Evolutionary conservation across 331 rosid species (phyloP).

Genomic region (Rhamnella rubrinervis): DNA sequence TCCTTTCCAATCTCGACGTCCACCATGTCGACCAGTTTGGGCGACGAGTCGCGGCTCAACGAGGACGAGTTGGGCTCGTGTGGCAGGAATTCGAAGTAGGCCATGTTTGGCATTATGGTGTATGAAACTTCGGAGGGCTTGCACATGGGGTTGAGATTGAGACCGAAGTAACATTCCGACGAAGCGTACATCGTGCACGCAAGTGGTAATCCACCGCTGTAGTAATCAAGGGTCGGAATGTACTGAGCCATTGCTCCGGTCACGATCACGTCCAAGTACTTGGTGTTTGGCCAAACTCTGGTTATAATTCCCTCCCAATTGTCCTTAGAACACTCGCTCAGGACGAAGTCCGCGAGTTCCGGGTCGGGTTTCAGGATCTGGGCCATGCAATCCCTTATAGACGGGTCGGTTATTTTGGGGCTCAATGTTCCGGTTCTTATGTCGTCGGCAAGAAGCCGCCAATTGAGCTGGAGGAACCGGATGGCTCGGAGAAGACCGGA

Average conservation of each 20-base stretch:
- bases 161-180: slow-evolving; percentile 56
- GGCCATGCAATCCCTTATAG: slow-evolving; percentile 21
- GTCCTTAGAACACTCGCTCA: slow-evolving; percentile 39
- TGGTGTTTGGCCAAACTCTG: slow-evolving; percentile 57
- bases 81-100: slow-evolving; percentile 56
- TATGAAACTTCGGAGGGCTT: slow-evolving; percentile 46
- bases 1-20: slow-evolving; percentile 51
- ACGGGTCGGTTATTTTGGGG: slow-evolving; percentile 36
- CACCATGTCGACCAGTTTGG: slow-evolving; percentile 35
- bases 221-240: slow-evolving; percentile 53
- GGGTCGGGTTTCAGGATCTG: slow-evolving; percentile 26
- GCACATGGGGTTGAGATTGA: slow-evolving; percentile 55
- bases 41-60: slow-evolving; percentile 7
- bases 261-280: slow-evolving; percentile 55
- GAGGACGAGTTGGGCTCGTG: slow-evolving; percentile 30
- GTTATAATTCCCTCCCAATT: slow-evolving; percentile 54
- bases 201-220: slow-evolving; percentile 47
- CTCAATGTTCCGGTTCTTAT: slow-evolving; percentile 34
- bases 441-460: slow-evolving; percentile 42
- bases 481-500: slow-evolving; percentile 61
- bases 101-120: slow-evolving; percentile 68
- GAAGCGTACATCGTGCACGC: slow-evolving; percentile 67
- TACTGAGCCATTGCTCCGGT: slow-evolving; percentile 71
- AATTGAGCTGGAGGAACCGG: slow-evolving; percentile 50
- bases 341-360: slow-evolving; percentile 34